phyloP scores from a whole-genome alignment of 2,329 filamentous ascomycete genomes.

The Madurella mycetomatis region DNA sequence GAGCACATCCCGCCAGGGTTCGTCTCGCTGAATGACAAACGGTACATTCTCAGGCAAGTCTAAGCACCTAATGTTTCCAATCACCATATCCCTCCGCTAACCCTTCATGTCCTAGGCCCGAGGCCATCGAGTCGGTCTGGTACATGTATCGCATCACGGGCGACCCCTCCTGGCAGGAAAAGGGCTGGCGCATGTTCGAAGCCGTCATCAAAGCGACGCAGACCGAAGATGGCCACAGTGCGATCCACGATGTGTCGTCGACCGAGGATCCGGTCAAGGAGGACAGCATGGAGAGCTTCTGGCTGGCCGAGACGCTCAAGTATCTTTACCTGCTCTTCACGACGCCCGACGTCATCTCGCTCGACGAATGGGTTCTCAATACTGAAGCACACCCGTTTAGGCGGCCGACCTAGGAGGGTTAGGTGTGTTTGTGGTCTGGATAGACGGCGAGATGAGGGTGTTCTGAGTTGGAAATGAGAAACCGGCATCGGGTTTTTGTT shows the following conservation, averaged over 20 bases:
- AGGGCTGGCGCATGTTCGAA: conserved; percentile 82
- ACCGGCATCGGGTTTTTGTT: too few species aligned
- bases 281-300: conserved; percentile 82
- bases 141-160: conserved; percentile 89
- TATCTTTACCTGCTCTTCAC: conserved; percentile 85
- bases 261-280: conserved; percentile 3
- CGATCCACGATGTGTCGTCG: conserved; percentile 57
- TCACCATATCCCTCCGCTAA: conserved; percentile 16
- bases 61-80: conserved; percentile 1
- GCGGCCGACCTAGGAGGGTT: conserved; percentile 34
- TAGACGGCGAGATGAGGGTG: not conserved
- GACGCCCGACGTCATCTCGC: conserved; percentile 57
- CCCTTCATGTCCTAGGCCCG: conserved; percentile 51
- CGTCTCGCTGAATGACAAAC: conserved; percentile 38
- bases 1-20: conserved; percentile 50
- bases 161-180: conserved; percentile 68
- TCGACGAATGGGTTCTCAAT: conserved; percentile 66
- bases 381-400: conserved; percentile 59
- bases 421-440: not conserved
- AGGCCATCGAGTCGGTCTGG: conserved; percentile 85
- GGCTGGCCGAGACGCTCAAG: conserved; percentile 86
- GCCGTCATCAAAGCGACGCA: conserved; percentile 63
- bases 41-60: conserved; percentile 60
- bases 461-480: not conserved
- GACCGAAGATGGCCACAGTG: conserved; percentile 64